phyloP scores from a whole-genome alignment of 345 rosid species.

The Streptanthus diversifolius region DNA sequence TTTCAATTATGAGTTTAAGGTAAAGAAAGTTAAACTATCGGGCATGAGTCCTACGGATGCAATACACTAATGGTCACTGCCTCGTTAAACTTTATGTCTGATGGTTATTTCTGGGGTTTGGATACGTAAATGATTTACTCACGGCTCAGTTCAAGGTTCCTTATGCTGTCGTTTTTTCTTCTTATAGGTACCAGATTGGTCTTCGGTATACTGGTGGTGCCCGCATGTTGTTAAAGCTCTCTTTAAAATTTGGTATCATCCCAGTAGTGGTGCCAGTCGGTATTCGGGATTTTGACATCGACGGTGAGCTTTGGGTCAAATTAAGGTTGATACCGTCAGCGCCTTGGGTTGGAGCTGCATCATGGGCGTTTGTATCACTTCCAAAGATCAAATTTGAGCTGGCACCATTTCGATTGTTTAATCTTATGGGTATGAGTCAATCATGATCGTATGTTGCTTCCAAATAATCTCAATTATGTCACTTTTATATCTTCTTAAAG shows the following conservation, averaged over 20 bases:
- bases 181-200: conserved; percentile 89
- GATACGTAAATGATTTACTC: not conserved
- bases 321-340: conserved; percentile 79
- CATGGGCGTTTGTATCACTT: conserved; percentile 96
- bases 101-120: conserved; percentile 2
- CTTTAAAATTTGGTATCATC: conserved; percentile 76
- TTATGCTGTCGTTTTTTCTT: conserved; percentile 19
- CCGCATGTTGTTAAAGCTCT: conserved; percentile 82
- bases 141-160: conserved; percentile 9
- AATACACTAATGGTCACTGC: not conserved
- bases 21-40: not conserved
- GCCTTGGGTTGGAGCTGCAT: conserved; percentile 95
- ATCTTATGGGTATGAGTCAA: conserved; percentile 76
- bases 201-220: conserved; percentile 97
- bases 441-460: conserved; percentile 10
- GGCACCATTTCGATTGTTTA: conserved; percentile 91
- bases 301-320: conserved; percentile 99
- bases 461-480: conserved; percentile 1
- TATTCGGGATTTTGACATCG: conserved; percentile 91
- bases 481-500: not conserved
- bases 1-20: not conserved
- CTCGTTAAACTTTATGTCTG: not conserved
- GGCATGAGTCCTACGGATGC: not conserved
- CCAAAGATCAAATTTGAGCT: conserved; percentile 92
- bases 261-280: conserved; percentile 91